Evolutionary conservation across 257 asterid genomes (phyloP).

Genomic region (Penstemon newberryi): DNA sequence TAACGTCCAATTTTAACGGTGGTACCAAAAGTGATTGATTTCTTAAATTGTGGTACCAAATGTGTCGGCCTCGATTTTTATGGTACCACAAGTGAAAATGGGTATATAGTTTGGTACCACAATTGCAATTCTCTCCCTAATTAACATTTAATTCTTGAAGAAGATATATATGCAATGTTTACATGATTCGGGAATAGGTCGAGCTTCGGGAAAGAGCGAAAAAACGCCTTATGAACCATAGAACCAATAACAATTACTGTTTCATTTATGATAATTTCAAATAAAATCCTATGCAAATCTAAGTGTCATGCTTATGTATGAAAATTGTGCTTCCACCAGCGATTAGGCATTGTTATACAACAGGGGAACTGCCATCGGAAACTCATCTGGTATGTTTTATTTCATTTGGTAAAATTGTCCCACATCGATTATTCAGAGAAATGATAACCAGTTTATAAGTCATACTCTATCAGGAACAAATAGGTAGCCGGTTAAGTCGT

Average conservation of each 20-base stretch:
- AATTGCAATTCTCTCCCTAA: no score
- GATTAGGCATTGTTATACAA: not conserved
- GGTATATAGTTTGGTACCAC: no score
- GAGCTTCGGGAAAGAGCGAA: no score
- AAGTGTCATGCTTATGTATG: not conserved
- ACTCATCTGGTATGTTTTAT: not conserved
- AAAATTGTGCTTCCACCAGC: not conserved
- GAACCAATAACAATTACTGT: not conserved
- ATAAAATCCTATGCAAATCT: not conserved
- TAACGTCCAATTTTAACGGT: no score
- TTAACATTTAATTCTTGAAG: no score
- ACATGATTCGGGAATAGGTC: no score
- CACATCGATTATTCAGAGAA: not conserved
- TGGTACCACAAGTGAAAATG: no score
- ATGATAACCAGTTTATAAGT: not conserved
- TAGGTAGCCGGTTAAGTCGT: constrained; percentile 20
- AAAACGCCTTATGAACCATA: no score
- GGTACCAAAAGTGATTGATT: no score
- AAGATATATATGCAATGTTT: no score
- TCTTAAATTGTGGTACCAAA: no score
- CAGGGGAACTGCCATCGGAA: not conserved
- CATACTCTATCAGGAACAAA: not conserved
- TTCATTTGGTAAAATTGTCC: not conserved
- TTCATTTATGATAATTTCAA: not conserved
- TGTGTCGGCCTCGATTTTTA: no score